phyloP scores from a whole-genome alignment of 2,329 filamentous ascomycete genomes.

The Curvularia lunata region DNA sequence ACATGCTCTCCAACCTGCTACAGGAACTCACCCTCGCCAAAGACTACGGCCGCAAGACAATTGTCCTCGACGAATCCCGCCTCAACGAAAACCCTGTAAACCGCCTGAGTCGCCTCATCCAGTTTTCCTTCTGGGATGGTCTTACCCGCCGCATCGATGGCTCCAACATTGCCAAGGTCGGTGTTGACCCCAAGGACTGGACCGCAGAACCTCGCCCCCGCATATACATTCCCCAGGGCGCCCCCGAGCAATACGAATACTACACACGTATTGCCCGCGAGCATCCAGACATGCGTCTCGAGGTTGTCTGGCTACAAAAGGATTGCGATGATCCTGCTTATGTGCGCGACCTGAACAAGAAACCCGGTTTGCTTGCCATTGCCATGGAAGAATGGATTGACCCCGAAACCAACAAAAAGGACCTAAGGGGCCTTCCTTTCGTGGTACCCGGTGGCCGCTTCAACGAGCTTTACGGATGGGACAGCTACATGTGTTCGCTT shows the following conservation, averaged over 20 bases:
- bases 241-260: constrained; percentile 87
- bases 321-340: constrained; percentile 77
- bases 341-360: constrained; percentile 81
- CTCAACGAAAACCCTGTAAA: constrained; percentile 95
- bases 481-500: constrained; percentile 97
- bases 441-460: constrained; percentile 97
- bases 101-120: constrained; percentile 83
- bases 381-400: constrained; percentile 80
- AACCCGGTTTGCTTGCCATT: constrained; percentile 86
- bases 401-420: constrained; percentile 70
- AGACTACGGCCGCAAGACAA: constrained; percentile 86
- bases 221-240: constrained; percentile 86
- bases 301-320: constrained; percentile 80
- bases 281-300: constrained; percentile 81
- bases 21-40: constrained; percentile 94
- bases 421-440: constrained; percentile 82
- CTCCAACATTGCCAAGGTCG: constrained; percentile 83
- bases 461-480: constrained; percentile 98
- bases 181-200: constrained; percentile 93
- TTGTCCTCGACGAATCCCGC: constrained; percentile 87
- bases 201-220: constrained; percentile 85
- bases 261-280: constrained; percentile 81
- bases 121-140: constrained; percentile 84
- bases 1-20: constrained; percentile 94
- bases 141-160: constrained; percentile 10